Evolutionary conservation across 1,139 yeast genomes (phyloP), one percentile per base, ranked within the genome.

Genomic region (Yamadazyma aaseri): DNA sequence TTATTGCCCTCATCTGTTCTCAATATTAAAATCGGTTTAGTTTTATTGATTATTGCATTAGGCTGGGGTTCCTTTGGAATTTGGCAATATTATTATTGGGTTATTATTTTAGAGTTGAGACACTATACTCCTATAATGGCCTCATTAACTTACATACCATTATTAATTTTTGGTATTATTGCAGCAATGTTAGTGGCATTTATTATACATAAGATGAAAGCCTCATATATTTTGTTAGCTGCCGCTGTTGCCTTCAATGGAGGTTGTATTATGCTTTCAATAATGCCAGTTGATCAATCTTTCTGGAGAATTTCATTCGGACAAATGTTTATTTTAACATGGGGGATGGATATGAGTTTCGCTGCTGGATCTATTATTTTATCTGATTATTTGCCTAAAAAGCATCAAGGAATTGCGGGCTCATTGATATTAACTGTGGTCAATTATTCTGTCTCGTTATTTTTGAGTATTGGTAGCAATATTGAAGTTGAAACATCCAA

Each of bases 21-120:
- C 46, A 62, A 51, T 49, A 51, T 33, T 11, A 56, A 57, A 34
- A 64, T 66, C 15, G 73, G 71, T 0, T 45, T 67, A 28, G 64
- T 66, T 1, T 46, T 67, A 3, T 37, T 54, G 3, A 56, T 65
- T 36, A 54, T 67, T 28, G 46, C 60, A 10, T 56, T 74, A 22
- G 81, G 81, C 1, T 76, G 82, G 82, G 79, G 79, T 0, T 71
- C 79, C 7, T 76, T 75, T 51, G 80, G 81, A 4, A 60, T 74
- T 6, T 75, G 78, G 74, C 69, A 50, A 40, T 67, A 58, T 41
- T 67, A 65, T 43, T 67, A 63, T 46, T 66, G 69, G 68, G 54
- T 49, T 26, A 61, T 73, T 20, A 48, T 69, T 20, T 45, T 75
- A 23, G 71, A 73, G 40, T 50, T 74, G 21, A 62, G 78, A 33